Evolutionary conservation across 306 rosid genomes (phyloP).

Genomic region (Vachellia pachyceras): DNA sequence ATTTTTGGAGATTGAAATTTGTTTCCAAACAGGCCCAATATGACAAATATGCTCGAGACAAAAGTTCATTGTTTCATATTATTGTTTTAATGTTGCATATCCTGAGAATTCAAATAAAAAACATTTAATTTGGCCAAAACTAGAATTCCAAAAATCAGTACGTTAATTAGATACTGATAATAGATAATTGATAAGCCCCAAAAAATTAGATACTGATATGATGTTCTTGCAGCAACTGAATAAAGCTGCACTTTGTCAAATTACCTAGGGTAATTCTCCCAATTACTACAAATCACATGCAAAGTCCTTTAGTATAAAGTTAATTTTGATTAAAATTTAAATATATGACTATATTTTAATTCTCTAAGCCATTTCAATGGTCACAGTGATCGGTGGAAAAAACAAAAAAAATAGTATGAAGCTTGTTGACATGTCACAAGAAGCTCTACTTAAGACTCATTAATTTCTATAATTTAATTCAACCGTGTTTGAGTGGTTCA

Average conservation of each 20-base stretch:
- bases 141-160: background rate
- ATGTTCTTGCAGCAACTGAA: background rate
- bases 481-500: too few species aligned
- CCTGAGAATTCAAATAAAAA: background rate
- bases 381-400: background rate
- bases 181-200: background rate
- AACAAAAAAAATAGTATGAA: too few species aligned
- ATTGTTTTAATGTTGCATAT: background rate
- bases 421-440: background rate
- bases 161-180: background rate
- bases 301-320: too few species aligned
- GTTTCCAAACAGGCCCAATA: too few species aligned
- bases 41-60: slow-evolving; percentile 7
- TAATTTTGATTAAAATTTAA: too few species aligned
- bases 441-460: background rate
- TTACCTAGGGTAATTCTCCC: too few species aligned
- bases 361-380: background rate
- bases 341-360: too few species aligned
- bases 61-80: background rate
- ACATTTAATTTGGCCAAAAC: background rate
- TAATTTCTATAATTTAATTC: too few species aligned
- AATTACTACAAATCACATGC: background rate
- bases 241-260: background rate
- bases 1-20: too few species aligned
- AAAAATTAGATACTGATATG: background rate